A percentile compares a stretch with the other conserved stretches of the same genome.
phyloP scores from a whole-genome alignment of 31 red algal genomes.

The Porphyra umbilicalis region DNA sequence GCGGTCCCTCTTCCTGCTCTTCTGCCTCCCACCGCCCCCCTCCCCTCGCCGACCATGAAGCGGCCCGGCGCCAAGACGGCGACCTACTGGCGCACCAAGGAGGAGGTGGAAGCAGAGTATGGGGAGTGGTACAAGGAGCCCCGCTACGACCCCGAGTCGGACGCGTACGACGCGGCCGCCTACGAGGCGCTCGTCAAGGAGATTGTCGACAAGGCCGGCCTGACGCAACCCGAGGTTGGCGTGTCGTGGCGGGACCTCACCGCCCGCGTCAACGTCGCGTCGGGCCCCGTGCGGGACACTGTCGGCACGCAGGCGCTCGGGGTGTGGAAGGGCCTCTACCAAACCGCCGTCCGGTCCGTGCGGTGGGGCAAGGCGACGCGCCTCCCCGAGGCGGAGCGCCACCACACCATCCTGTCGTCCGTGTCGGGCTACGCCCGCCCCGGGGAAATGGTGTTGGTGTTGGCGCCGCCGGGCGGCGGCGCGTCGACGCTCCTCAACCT shows the following conservation, averaged over 20 bases:
- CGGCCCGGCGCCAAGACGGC: background rate
- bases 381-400: background rate
- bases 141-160: constrained; percentile 6
- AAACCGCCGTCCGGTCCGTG: background rate
- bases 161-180: constrained; percentile 13
- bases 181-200: constrained; percentile 2
- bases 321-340: background rate
- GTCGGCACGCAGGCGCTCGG: constrained; percentile 2
- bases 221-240: constrained; percentile 8
- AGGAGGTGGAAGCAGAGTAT: constrained; percentile 13
- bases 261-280: constrained; percentile 3
- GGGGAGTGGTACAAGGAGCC: constrained; percentile 24
- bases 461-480: constrained; percentile 71
- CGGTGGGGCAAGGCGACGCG: background rate
- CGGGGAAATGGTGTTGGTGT: constrained; percentile 67
- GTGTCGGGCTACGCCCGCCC: constrained; percentile 29
- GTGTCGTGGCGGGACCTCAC: constrained; percentile 18
- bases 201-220: constrained; percentile 10
- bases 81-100: background rate
- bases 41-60: background rate
- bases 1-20: background rate
- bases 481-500: constrained; percentile 48
- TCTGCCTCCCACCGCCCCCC: background rate
- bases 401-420: constrained; percentile 15
- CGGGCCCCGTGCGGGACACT: background rate